These are phyloP conservation scores for Grammothele lineata DNA, from an alignment of 768 basidiomycete genomes.

Conservation along the genomic window DNA sequence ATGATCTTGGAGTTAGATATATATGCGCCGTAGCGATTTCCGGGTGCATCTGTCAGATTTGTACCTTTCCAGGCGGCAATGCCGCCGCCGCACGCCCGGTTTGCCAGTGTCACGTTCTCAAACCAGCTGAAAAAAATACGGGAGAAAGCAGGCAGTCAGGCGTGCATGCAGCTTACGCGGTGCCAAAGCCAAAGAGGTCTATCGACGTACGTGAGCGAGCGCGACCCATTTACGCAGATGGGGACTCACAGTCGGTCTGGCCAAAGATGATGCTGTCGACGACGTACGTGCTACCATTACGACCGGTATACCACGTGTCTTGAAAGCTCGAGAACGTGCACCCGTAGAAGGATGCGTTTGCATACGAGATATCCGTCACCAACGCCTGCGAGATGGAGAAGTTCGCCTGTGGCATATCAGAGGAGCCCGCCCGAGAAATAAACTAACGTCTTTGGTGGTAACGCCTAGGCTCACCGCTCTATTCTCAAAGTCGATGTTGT, in stretches of 20 bases:
- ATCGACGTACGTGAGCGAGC: background rate
- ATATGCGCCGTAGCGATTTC: constrained; percentile 53
- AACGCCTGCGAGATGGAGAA: constrained; percentile 59
- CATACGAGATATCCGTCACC: constrained; percentile 57
- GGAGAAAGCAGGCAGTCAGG: background rate
- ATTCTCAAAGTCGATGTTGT: constrained; percentile 67
- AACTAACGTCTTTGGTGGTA: no score
- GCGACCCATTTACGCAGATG: background rate
- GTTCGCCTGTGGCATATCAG: constrained; percentile 38
- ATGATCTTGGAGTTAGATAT: constrained; percentile 52
- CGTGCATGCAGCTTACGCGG: constrained; percentile 36
- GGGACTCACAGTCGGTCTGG: constrained; percentile 53
- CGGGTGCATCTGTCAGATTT: constrained; percentile 46
- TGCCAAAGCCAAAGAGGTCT: constrained; percentile 62
- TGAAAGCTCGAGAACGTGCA: constrained; percentile 59
- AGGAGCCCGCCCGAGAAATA: background rate
- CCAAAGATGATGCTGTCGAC: constrained; percentile 61
- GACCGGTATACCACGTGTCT: constrained; percentile 64
- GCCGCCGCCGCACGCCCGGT: constrained; percentile 61
- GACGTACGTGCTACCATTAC: constrained; percentile 54
- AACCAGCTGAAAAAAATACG: constrained; percentile 44
- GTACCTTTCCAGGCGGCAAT: constrained; percentile 63
- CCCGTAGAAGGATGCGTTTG: constrained; percentile 65
- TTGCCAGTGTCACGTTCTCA: constrained; percentile 51
- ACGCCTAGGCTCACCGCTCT: constrained; percentile 51